These are phyloP conservation scores for Apiospora marii DNA, from an alignment of 2,329 filamentous ascomycete genomes.

Conservation along the genomic window DNA sequence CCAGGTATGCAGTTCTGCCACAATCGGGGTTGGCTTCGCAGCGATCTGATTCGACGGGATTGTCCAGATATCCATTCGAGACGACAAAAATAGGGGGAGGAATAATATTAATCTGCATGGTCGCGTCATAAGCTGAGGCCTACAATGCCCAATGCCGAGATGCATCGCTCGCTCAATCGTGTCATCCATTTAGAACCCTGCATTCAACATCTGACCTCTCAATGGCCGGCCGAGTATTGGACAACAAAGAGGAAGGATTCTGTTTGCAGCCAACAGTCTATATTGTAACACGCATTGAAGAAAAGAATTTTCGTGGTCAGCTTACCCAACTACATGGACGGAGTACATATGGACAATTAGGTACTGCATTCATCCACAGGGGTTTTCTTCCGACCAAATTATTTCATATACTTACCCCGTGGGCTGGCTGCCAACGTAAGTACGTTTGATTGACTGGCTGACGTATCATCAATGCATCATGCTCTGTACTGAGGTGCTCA, in stretches of 20 bases:
- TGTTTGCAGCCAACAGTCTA: not conserved
- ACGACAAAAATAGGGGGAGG: constrained; percentile 6
- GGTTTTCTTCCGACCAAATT: not conserved
- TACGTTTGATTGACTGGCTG: constrained; percentile 4
- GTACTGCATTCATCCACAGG: not conserved
- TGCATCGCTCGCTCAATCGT: not conserved
- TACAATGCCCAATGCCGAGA: constrained; percentile 13
- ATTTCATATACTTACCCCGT: not conserved
- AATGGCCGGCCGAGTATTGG: not conserved
- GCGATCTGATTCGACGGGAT: constrained; percentile 1
- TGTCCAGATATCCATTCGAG: not conserved
- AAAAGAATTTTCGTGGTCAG: not conserved
- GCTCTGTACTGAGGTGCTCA: not conserved
- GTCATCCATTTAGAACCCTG: not conserved
- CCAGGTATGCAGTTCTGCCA: constrained; percentile 14
- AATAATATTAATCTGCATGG: constrained; percentile 11
- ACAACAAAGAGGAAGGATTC: not conserved
- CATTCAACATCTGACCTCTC: not conserved
- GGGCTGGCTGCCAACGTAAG: not conserved
- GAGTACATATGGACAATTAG: not conserved
- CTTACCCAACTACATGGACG: not conserved
- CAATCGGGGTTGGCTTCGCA: not conserved
- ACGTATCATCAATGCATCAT: not conserved
- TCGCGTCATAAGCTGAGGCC: constrained; percentile 19
- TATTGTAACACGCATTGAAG: not conserved